Conservation (phyloP, 768 basidiomycete genomes). For the Tephrocybe sp. region DNA sequence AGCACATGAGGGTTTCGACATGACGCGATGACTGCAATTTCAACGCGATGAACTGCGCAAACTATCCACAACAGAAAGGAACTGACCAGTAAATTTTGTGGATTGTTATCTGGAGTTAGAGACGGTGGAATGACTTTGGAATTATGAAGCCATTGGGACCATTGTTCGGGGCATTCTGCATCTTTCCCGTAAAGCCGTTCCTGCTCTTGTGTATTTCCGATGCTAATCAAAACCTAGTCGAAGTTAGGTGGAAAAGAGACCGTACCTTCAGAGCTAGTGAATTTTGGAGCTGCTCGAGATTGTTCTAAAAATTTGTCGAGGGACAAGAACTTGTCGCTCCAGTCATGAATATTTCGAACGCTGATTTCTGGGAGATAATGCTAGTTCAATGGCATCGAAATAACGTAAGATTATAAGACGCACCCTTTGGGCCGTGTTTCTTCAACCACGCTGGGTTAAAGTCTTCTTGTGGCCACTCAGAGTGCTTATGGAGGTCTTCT, state of each 20-base stretch:
- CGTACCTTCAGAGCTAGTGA: slow-evolving; percentile 39
- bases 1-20: slow-evolving; percentile 84
- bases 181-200: slow-evolving; percentile 80
- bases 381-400: too few relatives aligned
- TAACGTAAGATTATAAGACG: slow-evolving; percentile 1
- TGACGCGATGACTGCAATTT: slow-evolving; percentile 36
- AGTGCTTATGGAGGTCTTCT: slow-evolving; percentile 52
- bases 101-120: slow-evolving; percentile 47
- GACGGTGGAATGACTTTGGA: slow-evolving; percentile 46
- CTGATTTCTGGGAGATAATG: slow-evolving; percentile 50
- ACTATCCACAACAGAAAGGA: not conserved
- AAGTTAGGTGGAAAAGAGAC: not conserved
- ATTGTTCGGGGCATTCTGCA: slow-evolving; percentile 60
- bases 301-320: slow-evolving; percentile 52
- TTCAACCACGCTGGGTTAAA: slow-evolving; percentile 59
- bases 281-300: slow-evolving; percentile 33
- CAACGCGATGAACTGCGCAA: not conserved
- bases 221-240: slow-evolving; percentile 1
- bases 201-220: slow-evolving; percentile 39
- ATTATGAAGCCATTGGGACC: slow-evolving; percentile 59
- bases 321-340: slow-evolving; percentile 50
- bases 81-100: slow-evolving; percentile 54
- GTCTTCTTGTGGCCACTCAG: slow-evolving; percentile 50
- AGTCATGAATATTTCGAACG: slow-evolving; percentile 62
- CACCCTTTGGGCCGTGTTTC: slow-evolving; percentile 28